Base-by-base conservation (phyloP, 2,329 filamentous ascomycete species). In the Lasiodiplodia hormozganensis region DNA sequence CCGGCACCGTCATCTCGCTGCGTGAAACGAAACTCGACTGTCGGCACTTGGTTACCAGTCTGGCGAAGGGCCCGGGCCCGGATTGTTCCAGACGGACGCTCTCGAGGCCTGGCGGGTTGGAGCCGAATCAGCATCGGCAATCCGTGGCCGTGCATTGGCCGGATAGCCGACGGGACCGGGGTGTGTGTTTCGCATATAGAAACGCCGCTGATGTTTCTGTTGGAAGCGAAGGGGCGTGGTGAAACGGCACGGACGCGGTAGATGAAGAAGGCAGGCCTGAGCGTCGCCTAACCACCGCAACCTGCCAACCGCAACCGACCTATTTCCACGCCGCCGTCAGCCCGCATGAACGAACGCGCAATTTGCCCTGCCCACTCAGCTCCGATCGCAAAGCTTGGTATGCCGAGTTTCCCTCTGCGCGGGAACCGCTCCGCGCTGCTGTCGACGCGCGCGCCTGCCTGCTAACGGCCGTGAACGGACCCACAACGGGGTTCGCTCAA, bases 1-100 rank as follows among this genome's bases (percentile, higher is more conserved):
- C 47, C 47, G 56, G 43, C 65, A 58, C 56, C 54, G 54, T 67
- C 65, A 67, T 67, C 65, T 67, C 65, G 65, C 54, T 62, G 47
- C 28, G 65, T 60, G 65, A 67, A 67, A 67, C 65, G 65, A 67
- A 67, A 67, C 65, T 40, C 25, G 64, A 18, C 18, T 11, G 8
- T 16, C 58, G 58, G 58, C 16, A 51, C 25, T 43, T 11, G 40
- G 43, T 62, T 62, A 34, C 58, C 58, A 23, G 23, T 62, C 58
- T 51, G 58, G 58, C 14, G 18, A 11, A 10, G 40, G 1, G n/a
- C 11, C 58, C 58, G 57, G 54, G 38, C 57, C 5, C 34, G 60
- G 40, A 16, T 23, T 5, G 47, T 52, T 64, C 60, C 25, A 40
- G 40, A 14, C 58, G 43, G 60, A 43, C 10, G 10, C 34, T 36